These are phyloP conservation scores for Physcomitrium patens DNA, from an alignment of 225 moss, liverwort and hornwort genomes.

Conservation along the genomic window DNA sequence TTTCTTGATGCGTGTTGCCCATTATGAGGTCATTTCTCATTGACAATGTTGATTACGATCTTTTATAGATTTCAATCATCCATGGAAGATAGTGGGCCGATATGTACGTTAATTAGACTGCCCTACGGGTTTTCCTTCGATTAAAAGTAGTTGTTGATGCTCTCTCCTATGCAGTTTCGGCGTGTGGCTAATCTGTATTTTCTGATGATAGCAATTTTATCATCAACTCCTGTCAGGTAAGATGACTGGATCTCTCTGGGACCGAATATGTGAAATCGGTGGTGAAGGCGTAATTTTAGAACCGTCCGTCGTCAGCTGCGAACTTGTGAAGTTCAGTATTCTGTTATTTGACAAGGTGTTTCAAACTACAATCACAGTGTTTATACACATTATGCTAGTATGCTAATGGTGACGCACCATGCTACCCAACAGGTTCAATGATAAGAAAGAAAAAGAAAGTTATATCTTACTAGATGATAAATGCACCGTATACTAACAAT, in stretches of 20 bases:
- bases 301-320: not conserved
- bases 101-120: not conserved
- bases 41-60: not conserved
- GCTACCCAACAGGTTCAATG: too few species aligned
- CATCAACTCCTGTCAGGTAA: conserved; percentile 89
- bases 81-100: conserved; percentile 12
- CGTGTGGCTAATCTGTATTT: conserved; percentile 95
- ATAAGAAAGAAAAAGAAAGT: too few species aligned
- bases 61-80: not conserved
- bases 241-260: conserved; percentile 18
- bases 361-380: not conserved
- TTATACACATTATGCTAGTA: too few species aligned
- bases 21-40: not conserved
- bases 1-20: conserved; percentile 2
- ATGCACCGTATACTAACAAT: too few species aligned
- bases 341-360: not conserved
- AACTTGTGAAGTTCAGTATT: not conserved
- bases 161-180: conserved; percentile 73
- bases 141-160: conserved; percentile 32
- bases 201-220: conserved; percentile 87
- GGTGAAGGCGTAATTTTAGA: not conserved
- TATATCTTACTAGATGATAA: too few species aligned
- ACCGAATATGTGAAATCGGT: not conserved
- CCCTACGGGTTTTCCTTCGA: conserved; percentile 1
- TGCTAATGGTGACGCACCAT: too few species aligned